Evolutionary conservation across 2,329 filamentous ascomycete genomes (phyloP).

Genomic region (Aspergillus pseudoterreus): DNA sequence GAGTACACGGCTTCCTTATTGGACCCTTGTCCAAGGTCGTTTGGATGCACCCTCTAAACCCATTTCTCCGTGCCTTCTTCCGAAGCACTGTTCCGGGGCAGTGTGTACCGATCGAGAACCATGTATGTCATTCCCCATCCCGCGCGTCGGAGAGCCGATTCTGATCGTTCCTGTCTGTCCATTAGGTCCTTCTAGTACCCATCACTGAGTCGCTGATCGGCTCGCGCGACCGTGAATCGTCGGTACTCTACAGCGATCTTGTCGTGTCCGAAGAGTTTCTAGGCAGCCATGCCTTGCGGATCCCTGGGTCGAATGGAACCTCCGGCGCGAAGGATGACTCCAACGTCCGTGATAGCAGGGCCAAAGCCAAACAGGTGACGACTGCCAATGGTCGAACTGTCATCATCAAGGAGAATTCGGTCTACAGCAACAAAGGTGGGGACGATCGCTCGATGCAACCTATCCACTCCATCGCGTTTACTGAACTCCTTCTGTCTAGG

Average conservation of each 20-base stretch:
- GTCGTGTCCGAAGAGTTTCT: slow-evolving; percentile 91
- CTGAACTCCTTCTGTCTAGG: slow-evolving; percentile 49
- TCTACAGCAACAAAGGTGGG: slow-evolving; percentile 94
- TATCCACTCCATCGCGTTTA: slow-evolving; percentile 4
- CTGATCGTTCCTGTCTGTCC: slow-evolving; percentile 1
- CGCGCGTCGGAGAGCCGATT: slow-evolving; percentile 1
- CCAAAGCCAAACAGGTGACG: slow-evolving; percentile 89
- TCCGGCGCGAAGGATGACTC: slow-evolving; percentile 51
- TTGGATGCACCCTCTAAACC: slow-evolving; percentile 98
- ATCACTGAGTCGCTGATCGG: slow-evolving; percentile 88
- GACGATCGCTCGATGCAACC: background rate
- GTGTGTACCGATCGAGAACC: slow-evolving; percentile 86
- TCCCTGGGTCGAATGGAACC: slow-evolving; percentile 56
- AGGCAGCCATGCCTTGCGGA: slow-evolving; percentile 90
- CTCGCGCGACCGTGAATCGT: slow-evolving; percentile 81
- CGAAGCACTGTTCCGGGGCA: slow-evolving; percentile 88
- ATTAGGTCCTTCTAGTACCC: slow-evolving; percentile 81
- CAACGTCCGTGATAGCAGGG: slow-evolving; percentile 78
- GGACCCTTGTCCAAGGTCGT: slow-evolving; percentile 42
- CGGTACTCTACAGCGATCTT: slow-evolving; percentile 71
- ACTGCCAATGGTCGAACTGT: slow-evolving; percentile 91
- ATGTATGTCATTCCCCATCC: slow-evolving; percentile 50
- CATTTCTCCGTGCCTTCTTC: slow-evolving; percentile 98
- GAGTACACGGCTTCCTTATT: slow-evolving; percentile 28
- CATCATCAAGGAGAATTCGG: slow-evolving; percentile 85